Evolutionary conservation across 441 rosid genomes (phyloP).

Genomic region (Raphanus hybrid): DNA sequence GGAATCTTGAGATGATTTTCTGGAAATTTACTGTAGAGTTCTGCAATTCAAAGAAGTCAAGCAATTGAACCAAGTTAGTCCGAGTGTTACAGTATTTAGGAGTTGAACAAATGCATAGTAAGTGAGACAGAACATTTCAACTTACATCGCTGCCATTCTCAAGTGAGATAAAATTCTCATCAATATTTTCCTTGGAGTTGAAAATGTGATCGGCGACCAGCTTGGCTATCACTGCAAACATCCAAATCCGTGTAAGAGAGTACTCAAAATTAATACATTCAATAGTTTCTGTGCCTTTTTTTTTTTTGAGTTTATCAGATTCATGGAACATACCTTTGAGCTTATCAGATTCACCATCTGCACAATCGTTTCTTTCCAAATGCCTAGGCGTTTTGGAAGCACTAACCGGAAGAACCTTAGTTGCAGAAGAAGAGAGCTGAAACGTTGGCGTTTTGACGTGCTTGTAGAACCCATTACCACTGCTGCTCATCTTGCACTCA

Average conservation of each 20-base stretch:
- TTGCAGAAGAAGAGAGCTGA: slow-evolving; percentile 47
- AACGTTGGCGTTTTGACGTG: slow-evolving; percentile 65
- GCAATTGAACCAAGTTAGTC: slow-evolving; percentile 7
- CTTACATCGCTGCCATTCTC: slow-evolving; percentile 55
- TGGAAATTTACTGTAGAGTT: slow-evolving; percentile 52
- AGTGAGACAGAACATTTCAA: slow-evolving; percentile 13
- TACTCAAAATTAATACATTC: neutral
- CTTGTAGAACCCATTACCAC: slow-evolving; percentile 64
- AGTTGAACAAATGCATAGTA: neutral
- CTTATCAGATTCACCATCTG: slow-evolving; percentile 48
- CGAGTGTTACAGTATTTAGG: neutral
- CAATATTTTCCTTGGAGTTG: slow-evolving; percentile 71
- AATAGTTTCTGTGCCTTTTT: neutral
- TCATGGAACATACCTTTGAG: slow-evolving; percentile 41
- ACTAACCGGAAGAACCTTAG: slow-evolving; percentile 44
- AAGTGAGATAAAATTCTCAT: slow-evolving; percentile 53
- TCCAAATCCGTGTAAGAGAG: slow-evolving; percentile 23
- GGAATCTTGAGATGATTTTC: slow-evolving; percentile 58
- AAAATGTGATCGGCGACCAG: slow-evolving; percentile 57
- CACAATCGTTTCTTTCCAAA: slow-evolving; percentile 52
- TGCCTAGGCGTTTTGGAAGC: slow-evolving; percentile 62
- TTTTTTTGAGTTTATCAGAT: no score
- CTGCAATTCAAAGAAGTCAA: slow-evolving; percentile 44
- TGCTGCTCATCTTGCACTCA: slow-evolving; percentile 63
- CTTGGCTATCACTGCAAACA: slow-evolving; percentile 58